phyloP scores from a whole-genome alignment of 805 yeast genomes.

The Cephaloascus albidus region DNA sequence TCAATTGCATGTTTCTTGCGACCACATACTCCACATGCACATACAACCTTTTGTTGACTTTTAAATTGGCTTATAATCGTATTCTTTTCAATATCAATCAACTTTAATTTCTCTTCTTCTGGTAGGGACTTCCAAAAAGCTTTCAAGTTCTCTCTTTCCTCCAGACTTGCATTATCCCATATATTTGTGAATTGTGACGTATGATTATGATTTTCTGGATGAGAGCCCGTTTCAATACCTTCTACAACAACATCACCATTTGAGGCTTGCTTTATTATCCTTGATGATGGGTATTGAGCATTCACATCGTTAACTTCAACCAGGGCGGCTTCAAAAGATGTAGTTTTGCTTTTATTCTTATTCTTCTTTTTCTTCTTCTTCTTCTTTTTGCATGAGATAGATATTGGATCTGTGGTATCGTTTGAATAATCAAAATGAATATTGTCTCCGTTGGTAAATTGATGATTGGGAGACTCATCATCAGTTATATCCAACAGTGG shows the following conservation, averaged over 20 bases:
- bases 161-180: constrained; percentile 38
- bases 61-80: constrained; percentile 59
- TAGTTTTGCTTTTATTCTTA: not conserved
- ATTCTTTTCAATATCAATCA: constrained; percentile 59
- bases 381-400: not conserved
- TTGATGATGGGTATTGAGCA: constrained; percentile 61
- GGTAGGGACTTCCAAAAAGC: constrained; percentile 60
- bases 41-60: constrained; percentile 45
- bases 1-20: constrained; percentile 63
- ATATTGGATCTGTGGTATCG: not conserved
- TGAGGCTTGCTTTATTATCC: constrained; percentile 60
- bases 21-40: constrained; percentile 75
- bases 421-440: not conserved
- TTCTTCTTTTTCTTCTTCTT: not conserved
- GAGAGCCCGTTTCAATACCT: constrained; percentile 16
- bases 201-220: constrained; percentile 14
- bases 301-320: constrained; percentile 46
- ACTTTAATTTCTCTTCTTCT: constrained; percentile 47
- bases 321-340: constrained; percentile 7
- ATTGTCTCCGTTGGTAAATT: not conserved
- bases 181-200: constrained; percentile 13
- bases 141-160: constrained; percentile 42
- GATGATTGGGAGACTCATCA: not conserved
- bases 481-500: no score
- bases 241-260: constrained; percentile 77